Base-by-base conservation (phyloP, 2,329 filamentous ascomycete species). In the Penicillium sp. region DNA sequence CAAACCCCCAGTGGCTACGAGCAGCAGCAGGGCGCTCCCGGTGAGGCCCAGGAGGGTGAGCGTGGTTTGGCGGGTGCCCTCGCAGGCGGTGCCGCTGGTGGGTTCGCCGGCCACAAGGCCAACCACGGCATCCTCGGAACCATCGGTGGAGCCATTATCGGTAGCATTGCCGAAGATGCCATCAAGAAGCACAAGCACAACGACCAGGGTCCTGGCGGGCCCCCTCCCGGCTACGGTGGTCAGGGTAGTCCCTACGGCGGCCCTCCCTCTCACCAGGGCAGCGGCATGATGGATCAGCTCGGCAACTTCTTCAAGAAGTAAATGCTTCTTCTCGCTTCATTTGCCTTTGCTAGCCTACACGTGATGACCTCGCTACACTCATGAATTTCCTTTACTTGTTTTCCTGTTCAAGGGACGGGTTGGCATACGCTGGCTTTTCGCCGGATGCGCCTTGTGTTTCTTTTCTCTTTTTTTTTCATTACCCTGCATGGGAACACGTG, bases 41-140 rank as follows among this genome's bases (percentile, higher is more conserved):
- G 67, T 42, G 66, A 65, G 38, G 72, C 72, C 42, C 71, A 74
- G 56, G 74, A 76, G 0, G 72, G 71, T 49, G 76, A 79, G 51
- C 74, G 76, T 60, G 76, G 76, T 54, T 65, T 79, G 16, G 70
- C 73, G 47, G 76, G 76, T 36, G 76, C 76, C 15, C 56, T 78
- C 42, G 75, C 75, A 28, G 76, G 76, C 52, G 76, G 75, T 58
- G 66, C 74, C 9, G 70, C 74, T n/a, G 76, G 76, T 51, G 76
- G 72, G 31, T 78, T 71, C 45, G 72, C 69, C 21, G 76, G 76
- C 51, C 72, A 76, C 69, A 74, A 79, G 64, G 74, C 71, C 56
- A 68, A 74, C 57, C 76, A 79, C 65, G 76, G 76, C 28, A 65
- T 79, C 61, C 70, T 79, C 46, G 76, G 76, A 53, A 71, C 76